These are phyloP conservation scores for Xylaria cubensis DNA, from an alignment of 495 filamentous ascomycete genomes.

Conservation along the genomic window DNA sequence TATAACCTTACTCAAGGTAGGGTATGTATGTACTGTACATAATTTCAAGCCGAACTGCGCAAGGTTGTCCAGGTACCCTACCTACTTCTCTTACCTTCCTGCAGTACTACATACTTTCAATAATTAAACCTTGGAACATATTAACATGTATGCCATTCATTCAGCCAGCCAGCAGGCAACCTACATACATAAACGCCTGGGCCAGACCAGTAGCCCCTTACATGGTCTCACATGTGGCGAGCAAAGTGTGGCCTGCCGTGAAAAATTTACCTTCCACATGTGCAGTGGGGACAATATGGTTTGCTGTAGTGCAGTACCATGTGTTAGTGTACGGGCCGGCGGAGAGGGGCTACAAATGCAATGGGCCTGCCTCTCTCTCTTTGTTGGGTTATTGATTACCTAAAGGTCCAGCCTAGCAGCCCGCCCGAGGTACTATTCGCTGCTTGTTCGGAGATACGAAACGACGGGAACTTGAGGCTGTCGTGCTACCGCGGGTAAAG, in stretches of 20 bases:
- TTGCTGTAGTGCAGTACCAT: conserved; percentile 1
- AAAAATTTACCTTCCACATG: conserved; percentile 15
- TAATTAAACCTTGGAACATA: too few species aligned
- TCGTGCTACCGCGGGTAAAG: background rate
- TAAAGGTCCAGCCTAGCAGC: conserved; percentile 1
- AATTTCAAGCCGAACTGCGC: background rate
- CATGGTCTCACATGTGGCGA: conserved; percentile 2
- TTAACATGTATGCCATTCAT: background rate
- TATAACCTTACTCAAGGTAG: background rate
- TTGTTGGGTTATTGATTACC: background rate
- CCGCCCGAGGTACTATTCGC: conserved; percentile 7
- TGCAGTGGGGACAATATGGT: conserved; percentile 11
- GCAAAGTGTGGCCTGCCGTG: conserved; percentile 8
- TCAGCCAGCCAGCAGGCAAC: background rate
- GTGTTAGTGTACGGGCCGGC: background rate
- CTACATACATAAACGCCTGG: conserved; percentile 2
- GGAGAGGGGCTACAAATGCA: background rate
- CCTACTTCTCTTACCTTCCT: background rate
- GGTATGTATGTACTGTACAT: background rate
- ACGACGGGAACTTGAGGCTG: conserved; percentile 8
- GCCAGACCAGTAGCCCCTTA: background rate
- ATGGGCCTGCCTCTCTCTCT: background rate
- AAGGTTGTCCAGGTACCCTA: background rate
- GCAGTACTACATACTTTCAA: background rate
- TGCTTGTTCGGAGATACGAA: conserved; percentile 11